These are phyloP conservation scores for Arachis hypogaea DNA, from an alignment of 306 rosid species.

Conservation along the genomic window DNA sequence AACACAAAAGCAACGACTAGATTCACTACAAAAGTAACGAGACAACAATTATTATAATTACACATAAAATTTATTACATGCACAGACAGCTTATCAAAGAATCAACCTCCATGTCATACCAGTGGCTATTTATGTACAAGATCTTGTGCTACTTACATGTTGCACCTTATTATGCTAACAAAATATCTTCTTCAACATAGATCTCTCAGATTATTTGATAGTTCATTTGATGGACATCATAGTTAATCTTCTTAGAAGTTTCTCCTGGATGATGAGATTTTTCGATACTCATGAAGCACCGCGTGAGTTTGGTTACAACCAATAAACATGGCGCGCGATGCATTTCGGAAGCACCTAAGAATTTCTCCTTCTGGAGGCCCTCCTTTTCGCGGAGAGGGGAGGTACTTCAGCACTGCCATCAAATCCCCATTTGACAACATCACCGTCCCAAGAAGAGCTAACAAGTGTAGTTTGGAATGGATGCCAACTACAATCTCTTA, in stretches of 20 bases:
- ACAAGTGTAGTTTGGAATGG: slow-evolving; percentile 76
- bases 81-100: background rate
- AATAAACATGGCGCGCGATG: too few species aligned
- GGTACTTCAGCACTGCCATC: background rate
- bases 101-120: slow-evolving; percentile 2
- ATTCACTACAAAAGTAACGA: background rate
- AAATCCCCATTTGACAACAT: slow-evolving; percentile 65
- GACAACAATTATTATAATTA: background rate
- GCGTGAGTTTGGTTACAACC: too few species aligned
- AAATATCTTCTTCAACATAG: background rate
- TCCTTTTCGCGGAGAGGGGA: background rate
- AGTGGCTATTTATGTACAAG: slow-evolving; percentile 2
- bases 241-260: background rate
- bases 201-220: background rate
- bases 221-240: background rate
- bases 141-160: background rate
- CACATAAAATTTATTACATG: slow-evolving; percentile 1
- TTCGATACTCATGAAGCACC: too few species aligned
- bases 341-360: too few species aligned
- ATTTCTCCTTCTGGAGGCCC: background rate
- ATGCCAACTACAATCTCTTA: slow-evolving; percentile 98
- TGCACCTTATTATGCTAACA: background rate
- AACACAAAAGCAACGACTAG: background rate
- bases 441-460: slow-evolving; percentile 98
- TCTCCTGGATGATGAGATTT: background rate